A percentile compares a stretch with the other conserved stretches of the same genome.
phyloP scores from a whole-genome alignment of 441 rosid genomes.

The Capsella rubella region DNA sequence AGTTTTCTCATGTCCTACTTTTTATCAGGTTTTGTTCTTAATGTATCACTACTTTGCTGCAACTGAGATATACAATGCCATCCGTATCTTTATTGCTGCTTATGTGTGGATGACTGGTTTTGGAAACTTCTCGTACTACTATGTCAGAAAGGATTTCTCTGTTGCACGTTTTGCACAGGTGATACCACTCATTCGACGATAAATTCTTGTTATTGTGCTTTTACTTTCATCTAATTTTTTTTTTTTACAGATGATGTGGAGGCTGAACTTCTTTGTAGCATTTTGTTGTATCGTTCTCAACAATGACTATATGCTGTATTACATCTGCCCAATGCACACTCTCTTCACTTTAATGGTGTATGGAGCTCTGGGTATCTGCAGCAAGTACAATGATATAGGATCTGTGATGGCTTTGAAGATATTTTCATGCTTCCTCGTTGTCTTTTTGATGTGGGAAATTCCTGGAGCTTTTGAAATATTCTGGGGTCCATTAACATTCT shows the following conservation, averaged over 20 bases:
- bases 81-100: conserved; percentile 94
- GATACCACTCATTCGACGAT: conserved; percentile 16
- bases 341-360: conserved; percentile 95
- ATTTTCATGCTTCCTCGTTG: conserved; percentile 79
- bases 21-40: conserved; percentile 87
- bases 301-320: conserved; percentile 93
- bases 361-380: conserved; percentile 88
- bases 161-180: conserved; percentile 94
- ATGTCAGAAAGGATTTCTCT: conserved; percentile 94
- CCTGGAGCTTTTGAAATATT: conserved; percentile 85
- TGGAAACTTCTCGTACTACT: conserved; percentile 97
- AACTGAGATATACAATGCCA: conserved; percentile 92
- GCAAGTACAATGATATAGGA: conserved; percentile 84
- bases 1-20: conserved; percentile 12
- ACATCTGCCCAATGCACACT: conserved; percentile 99
- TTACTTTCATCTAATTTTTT: conserved; percentile 32
- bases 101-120: conserved; percentile 99
- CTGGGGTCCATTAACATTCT: conserved; percentile 86
- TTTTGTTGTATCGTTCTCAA: conserved; percentile 89
- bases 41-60: conserved; percentile 99
- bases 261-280: conserved; percentile 89
- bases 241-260: conserved; percentile 98
- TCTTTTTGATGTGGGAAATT: conserved; percentile 92
- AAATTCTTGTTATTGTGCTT: conserved; percentile 15
- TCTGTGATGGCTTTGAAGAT: conserved; percentile 89